phyloP scores from a whole-genome alignment of 257 asterid species.

The Fraxinus americana region DNA sequence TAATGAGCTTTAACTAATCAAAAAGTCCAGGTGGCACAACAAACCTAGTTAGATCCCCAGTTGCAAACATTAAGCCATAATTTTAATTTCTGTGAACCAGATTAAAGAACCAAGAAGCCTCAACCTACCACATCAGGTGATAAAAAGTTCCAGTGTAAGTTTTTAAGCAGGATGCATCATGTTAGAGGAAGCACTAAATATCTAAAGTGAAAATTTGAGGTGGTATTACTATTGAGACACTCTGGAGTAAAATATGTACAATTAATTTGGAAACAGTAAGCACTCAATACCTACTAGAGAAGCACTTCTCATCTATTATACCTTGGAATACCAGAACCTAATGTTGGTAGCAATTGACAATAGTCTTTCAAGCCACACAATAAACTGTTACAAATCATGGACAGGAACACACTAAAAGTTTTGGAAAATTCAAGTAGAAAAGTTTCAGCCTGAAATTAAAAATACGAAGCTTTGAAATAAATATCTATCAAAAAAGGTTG shows the following conservation, averaged over 20 bases:
- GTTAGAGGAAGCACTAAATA: background rate
- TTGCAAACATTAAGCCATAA: too few relatives aligned
- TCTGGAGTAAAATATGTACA: background rate
- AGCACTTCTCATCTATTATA: background rate
- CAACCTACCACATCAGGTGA: background rate
- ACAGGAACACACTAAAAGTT: background rate
- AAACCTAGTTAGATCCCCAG: too few relatives aligned
- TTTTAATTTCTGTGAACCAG: too few relatives aligned
- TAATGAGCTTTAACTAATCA: too few relatives aligned
- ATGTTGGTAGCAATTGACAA: background rate
- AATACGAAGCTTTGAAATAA: background rate
- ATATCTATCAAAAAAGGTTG: background rate
- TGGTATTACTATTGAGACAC: background rate
- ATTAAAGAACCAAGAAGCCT: background rate
- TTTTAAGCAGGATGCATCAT: background rate
- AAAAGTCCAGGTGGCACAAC: too few relatives aligned
- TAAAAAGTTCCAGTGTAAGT: too few relatives aligned
- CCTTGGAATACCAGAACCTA: background rate
- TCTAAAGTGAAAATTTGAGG: background rate
- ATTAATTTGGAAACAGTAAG: background rate
- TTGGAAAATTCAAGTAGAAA: background rate
- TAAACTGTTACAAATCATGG: background rate
- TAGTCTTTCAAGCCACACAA: background rate
- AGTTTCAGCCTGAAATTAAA: background rate
- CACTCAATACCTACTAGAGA: background rate